Evolutionary conservation across 2,329 filamentous ascomycete species (phyloP), one percentile per base, ranked within the genome.

Genomic region (Lasiodiplodia sp.): DNA sequence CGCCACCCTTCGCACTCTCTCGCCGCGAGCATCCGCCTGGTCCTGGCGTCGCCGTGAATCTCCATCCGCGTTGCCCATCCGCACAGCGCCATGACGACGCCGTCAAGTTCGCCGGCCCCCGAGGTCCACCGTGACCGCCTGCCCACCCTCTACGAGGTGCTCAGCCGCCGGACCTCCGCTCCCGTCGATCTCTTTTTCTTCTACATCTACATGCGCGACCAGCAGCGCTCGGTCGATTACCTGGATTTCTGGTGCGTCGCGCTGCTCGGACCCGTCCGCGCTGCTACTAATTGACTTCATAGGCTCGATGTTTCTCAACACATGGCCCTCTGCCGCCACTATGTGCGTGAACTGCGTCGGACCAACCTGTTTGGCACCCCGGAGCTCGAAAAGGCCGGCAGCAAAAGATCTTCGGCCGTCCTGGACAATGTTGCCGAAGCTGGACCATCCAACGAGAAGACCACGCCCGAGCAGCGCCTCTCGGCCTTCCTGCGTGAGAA

Each of bases 251-350:
- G 96, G 96, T 98, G 84, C 69, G 88, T 78, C 66, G 52, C 57
- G 38, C 67, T 10, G 5, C 11, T 63, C 23, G 4, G 21, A 62
- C 2, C 16, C 21, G 18, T 56, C 47, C 21, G 21, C 23, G 25
- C n/a, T 25, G 57, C 18, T 14, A 47, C 77, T 80, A 72, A 79
- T 67, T 65, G 51, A n/a, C 16, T 25, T 12, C 14, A 34, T 75
- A 98, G 95, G 96, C 93, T 99, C 75, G 96, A 99, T 89, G 96
- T 99, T 70, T 95, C 96, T 18, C 96, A 99, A 79, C 96, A 99
- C 82, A 97, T 98, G 91, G 97, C 95, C 25, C 87, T 99, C 68
- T 99, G 93, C 79, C 92, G 96, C 62, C 94, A 98, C 81, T 99
- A 97, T 83, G 96, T 99, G 23, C 93, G 96, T 76, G 94, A 97